Conservation (phyloP, 176 grass and related monocot species). For the Sorghum bicolor region Sorghum_bicolor_NCBIv3 NC_012872.2:6115001-6115500, state of each 20-base stretch:
- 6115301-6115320: neutral
- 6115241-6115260: neutral
- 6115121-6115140: slow-evolving; percentile 46
- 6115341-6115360: neutral
- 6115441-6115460: neutral
- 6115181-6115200: slow-evolving; percentile 17
- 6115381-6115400: slow-evolving; percentile 34
- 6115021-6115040: neutral
- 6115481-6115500: neutral
- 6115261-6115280: neutral
- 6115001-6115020: slow-evolving; percentile 6
- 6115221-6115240: neutral
- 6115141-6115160: slow-evolving; percentile 43
- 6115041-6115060: slow-evolving; percentile 21
- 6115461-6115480: neutral
- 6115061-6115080: slow-evolving; percentile 29
- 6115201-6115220: slow-evolving; percentile 44
- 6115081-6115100: slow-evolving; percentile 58
- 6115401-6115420: slow-evolving; percentile 24
- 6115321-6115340: slow-evolving; percentile 1
- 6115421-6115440: neutral
- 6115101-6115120: slow-evolving; percentile 50
- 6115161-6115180: neutral
- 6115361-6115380: slow-evolving; percentile 15
- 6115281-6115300: neutral